A percentile compares a stretch with the other conserved stretches of the same genome.
Conservation (phyloP, 2,329 filamentous ascomycete species). For the Tolypocladium nubicola region DNA sequence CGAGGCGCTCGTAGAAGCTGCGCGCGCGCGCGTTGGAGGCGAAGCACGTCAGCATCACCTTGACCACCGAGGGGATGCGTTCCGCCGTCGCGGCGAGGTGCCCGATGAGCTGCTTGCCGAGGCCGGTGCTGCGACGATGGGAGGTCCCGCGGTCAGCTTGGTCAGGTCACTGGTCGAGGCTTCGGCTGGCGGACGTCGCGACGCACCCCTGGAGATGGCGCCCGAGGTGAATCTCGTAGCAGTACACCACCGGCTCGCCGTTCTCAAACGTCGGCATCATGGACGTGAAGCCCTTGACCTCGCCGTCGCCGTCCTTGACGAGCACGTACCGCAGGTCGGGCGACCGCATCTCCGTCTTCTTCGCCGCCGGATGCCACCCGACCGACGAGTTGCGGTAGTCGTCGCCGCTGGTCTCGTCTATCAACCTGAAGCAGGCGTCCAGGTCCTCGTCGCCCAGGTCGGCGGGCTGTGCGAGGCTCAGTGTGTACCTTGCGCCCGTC, state of each 20-base stretch:
- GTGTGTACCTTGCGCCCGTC: constrained; percentile 26
- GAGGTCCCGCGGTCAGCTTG: background rate
- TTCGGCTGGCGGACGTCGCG: background rate
- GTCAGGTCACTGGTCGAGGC: background rate
- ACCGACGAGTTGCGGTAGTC: constrained; percentile 53
- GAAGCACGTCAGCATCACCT: constrained; percentile 69
- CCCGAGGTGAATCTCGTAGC: constrained; percentile 67
- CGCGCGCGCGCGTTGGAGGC: constrained; percentile 45
- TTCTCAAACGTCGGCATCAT: constrained; percentile 64
- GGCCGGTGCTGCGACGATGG: constrained; percentile 38
- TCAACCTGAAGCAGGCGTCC: constrained; percentile 40
- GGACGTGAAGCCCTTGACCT: constrained; percentile 48
- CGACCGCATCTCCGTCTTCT: constrained; percentile 58
- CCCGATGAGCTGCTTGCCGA: constrained; percentile 50
- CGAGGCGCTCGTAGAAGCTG: constrained; percentile 50
- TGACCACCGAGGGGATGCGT: constrained; percentile 43
- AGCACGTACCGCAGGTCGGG: constrained; percentile 59
- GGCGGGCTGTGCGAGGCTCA: constrained; percentile 31
- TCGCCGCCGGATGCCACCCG: constrained; percentile 53
- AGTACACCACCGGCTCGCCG: constrained; percentile 56
- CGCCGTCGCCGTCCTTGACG: constrained; percentile 27
- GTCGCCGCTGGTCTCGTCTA: constrained; percentile 51
- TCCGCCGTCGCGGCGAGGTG: constrained; percentile 42
- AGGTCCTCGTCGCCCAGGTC: constrained; percentile 34
- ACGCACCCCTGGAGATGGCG: constrained; percentile 42